phyloP scores from a whole-genome alignment of 148 eudicot species.

The Beta vulgaris region DNA sequence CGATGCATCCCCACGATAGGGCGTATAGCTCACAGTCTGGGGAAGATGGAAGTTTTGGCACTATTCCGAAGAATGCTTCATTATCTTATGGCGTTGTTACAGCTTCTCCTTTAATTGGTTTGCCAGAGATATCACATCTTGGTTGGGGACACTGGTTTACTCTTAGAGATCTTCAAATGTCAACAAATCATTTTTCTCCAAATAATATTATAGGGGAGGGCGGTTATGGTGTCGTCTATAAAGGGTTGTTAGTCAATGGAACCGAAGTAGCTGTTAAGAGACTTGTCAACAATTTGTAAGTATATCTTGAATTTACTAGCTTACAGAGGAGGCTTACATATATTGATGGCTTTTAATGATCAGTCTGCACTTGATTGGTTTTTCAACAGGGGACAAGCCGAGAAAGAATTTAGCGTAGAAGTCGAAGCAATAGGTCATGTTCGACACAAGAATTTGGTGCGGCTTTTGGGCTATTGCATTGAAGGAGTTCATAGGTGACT shows the following conservation, averaged over 20 bases:
- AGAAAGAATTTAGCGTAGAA: conserved; percentile 89
- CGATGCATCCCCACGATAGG: conserved; percentile 64
- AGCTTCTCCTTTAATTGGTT: conserved; percentile 79
- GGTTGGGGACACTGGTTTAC: conserved; percentile 99
- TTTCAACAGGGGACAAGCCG: conserved; percentile 74
- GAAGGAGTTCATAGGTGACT: conserved; percentile 84
- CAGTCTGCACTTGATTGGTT: conserved; percentile 19
- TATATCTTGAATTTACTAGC: conserved; percentile 5
- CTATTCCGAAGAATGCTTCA: conserved; percentile 52
- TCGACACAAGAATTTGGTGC: conserved; percentile 83
- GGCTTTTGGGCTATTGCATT: conserved; percentile 89
- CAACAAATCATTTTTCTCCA: conserved; percentile 64
- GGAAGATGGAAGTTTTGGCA: conserved; percentile 72
- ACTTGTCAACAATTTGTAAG: conserved; percentile 88
- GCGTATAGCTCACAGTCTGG: conserved; percentile 76
- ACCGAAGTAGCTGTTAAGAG: conserved; percentile 86
- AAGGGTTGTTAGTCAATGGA: conserved; percentile 70
- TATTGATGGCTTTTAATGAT: conserved; percentile 2
- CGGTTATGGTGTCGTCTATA: conserved; percentile 88
- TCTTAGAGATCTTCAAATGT: conserved; percentile 76
- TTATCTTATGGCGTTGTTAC: conserved; percentile 43
- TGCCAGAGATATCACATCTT: conserved; percentile 85
- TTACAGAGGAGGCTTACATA: neutral
- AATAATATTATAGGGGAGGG: conserved; percentile 80
- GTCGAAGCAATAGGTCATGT: conserved; percentile 95